A percentile compares a stretch with the other conserved stretches of the same genome.
These are phyloP conservation scores for Magnolia kwangsiensis DNA, from an alignment of 164 flowering plant species.

Conservation along the genomic window DNA sequence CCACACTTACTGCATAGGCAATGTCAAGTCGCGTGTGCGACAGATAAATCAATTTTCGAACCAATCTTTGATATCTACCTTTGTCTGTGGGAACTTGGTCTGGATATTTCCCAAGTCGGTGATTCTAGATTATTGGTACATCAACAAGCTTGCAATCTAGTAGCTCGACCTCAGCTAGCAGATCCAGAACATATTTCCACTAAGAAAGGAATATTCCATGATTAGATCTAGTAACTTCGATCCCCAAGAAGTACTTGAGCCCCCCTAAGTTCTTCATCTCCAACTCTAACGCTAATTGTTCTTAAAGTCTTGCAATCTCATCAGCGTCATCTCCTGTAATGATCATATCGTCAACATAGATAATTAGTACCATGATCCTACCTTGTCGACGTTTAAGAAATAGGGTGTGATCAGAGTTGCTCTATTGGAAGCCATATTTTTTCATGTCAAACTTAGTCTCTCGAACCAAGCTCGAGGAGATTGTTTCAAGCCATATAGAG, in stretches of 20 bases:
- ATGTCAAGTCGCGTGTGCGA: not conserved
- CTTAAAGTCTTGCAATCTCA: not conserved
- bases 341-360: no score
- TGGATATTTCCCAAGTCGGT: not conserved
- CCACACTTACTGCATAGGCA: no score
- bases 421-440: not conserved
- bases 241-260: no score
- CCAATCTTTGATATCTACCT: not conserved
- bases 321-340: not conserved
- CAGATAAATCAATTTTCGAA: not conserved
- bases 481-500: no score
- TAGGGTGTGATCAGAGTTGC: no score
- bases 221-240: no score
- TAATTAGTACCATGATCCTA: not conserved
- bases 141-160: constrained; percentile 4
- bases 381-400: no score
- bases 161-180: not conserved
- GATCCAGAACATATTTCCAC: no score
- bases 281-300: constrained; percentile 2
- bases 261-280: no score
- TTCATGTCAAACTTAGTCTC: not conserved
- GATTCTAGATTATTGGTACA: not conserved
- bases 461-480: not conserved
- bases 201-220: no score
- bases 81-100: not conserved